Evolutionary conservation across 2,329 filamentous ascomycete genomes (phyloP), one percentile per base, ranked within the genome.

Genomic region (Scopulariopsis brevicaulis): DNA sequence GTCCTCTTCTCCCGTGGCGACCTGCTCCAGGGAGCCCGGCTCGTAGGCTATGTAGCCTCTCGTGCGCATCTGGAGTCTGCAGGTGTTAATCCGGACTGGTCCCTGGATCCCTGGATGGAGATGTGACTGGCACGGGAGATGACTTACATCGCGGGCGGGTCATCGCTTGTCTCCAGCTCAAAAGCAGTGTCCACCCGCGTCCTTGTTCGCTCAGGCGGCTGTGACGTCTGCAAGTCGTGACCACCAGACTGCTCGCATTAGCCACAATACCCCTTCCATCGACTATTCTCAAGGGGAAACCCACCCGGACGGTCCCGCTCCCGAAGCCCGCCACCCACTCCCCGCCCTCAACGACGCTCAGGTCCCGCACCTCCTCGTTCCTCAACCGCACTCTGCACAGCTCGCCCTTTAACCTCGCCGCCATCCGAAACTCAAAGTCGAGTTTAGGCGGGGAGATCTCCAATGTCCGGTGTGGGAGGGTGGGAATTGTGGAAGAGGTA

Each of bases 391-490:
- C 43, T 53, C 20, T 32, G 18, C 48, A 24, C 24, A 54, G 1
- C 8, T 55, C 12, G 12, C 51, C 20, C 28, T 12, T n/a, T 25
- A 55, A 58, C 20, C 67, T 68, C 15, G 79, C 76, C 48, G 74
- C 73, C 65, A 80, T 74, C 58, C 76, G 75, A 62, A 80, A 78
- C 63, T 80, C 77, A 53, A 78, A 76, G 55, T 71, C 71, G 55
- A 78, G 70, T 43, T 69, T 70, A 5, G 77, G 76, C 63, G 73
- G 71, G 15, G 77, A 76, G 55, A 79, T 71, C 4, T 69, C 69
- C 37, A 77, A 62, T 48, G 68, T 65, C 20, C 76, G 72, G 61
- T 73, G 71, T n/a, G 73, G 72, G 43, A 73, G 73, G 56, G 34
- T 24, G 10, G 32, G 46, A 8, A n/a, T 40, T 8, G 11, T 11